Base-by-base conservation (phyloP, 75 land plant genomes). In the Gnetum montanum region DNA sequence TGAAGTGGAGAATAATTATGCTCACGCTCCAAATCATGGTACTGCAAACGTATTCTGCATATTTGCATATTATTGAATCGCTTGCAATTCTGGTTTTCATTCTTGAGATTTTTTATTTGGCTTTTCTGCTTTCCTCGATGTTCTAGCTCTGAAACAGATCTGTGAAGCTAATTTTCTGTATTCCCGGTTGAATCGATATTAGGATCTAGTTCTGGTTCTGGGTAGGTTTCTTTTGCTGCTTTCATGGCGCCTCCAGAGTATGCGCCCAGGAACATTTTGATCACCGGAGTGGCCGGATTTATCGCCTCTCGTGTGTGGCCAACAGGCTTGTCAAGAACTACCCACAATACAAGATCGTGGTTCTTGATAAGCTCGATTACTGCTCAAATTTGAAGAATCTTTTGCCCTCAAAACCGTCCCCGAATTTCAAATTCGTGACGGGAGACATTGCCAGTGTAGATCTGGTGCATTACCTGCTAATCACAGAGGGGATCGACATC, bases 231-330 rank as follows among this genome's bases (percentile, higher is more conserved):
- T n/a, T n/a, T n/a, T n/a, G n/a, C n/a, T n/a, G n/a, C n/a, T n/a
- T n/a, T n/a, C n/a, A 50, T 50, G 54, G 54, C 54, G 16, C 28
- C 54, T n/a, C 22, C 28, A 34, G 19, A 22, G 11, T 82, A 82
- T 41, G 66, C 56, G 3, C 88, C 86, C 29, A 69, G 73, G 46
- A 84, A 81, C 66, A 84, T 84, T 51, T 71, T 84, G 16, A 84
- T 84, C 31, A 84, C 86, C 0, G 86, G 86, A 13, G 88, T 85
- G 10, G 88, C 86, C 23, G 88, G 88, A 12, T 84, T 84, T 37
- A 84, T 84, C 38, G 86, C 82, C 5, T 84, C 88, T 12, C 88
- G 81, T 64, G n/a, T n/a, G 81, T 82, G 15, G 77, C 82, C 27
- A 81, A 82, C 44, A 62, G 85, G 23, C 86, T 84, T 16, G 43